Base-by-base conservation (phyloP, 345 rosid genomes). In the Arabidopsis suecica region DNA sequence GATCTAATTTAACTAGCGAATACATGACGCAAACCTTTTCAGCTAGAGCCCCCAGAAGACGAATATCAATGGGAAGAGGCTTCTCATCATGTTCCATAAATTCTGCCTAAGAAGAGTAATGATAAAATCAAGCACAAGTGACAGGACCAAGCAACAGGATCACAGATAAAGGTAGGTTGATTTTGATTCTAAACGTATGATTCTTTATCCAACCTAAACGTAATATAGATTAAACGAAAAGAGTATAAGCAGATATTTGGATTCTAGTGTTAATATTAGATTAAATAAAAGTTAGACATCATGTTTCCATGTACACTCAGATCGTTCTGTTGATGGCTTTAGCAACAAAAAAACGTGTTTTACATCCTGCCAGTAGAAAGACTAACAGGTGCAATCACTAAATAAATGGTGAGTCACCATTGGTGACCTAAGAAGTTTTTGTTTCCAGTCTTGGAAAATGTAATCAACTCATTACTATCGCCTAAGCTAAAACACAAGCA, bases 11-110 rank as follows among this genome's bases (percentile, higher is more conserved):
- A 59, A 68, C 42, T 63, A 74, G 57, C 67, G 64, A 66, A 40
- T 64, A 10, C 56, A 68, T 71, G 58, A 65, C 7, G 51, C 77
- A 77, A 54, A 95, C 99, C 97, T 95, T 95, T 79, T 95, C 99
- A 61, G 99, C 99, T 74, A 95, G 96, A 70, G 99, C 99, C 55
- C 96, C 98, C 81, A 95, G 98, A 30, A 95, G 92, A 74, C 99
- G 93, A 65, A 95, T 95, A 81, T 95, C 99, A 70, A 95, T 95
- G 59, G 99, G 99, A 79, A 95, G 98, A 80, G 89, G 97, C 75
- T 88, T 95, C 83, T 95, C 99, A 75, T 90, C 99, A 80, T 88
- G 98, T 73, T 95, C 99, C 99, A 95, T 95, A 86, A 95, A 92
- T 85, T 95, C 99, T 25, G 99, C 99, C 99, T 95, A 83, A 75